phyloP scores from a whole-genome alignment of 129 eudicot genomes.

The Flaveria sonorensis region DNA sequence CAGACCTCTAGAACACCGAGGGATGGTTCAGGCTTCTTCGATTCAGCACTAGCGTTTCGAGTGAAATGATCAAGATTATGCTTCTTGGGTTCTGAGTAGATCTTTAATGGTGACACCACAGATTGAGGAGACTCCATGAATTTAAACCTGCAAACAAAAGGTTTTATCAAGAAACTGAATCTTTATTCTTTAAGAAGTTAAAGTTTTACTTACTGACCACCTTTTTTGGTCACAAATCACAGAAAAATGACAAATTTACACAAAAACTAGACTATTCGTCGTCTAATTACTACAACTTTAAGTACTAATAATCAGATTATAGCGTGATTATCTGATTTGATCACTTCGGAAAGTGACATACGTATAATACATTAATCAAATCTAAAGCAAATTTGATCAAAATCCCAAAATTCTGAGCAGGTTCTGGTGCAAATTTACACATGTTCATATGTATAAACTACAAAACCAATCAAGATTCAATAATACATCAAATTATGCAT shows the following conservation, averaged over 20 bases:
- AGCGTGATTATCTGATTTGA: not conserved
- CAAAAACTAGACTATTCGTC: too few relatives aligned
- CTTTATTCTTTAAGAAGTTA: not conserved
- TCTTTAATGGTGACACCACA: slow-evolving; percentile 87
- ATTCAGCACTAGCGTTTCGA: slow-evolving; percentile 34
- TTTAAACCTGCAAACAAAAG: slow-evolving; percentile 40
- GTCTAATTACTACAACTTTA: too few relatives aligned
- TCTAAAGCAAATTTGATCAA: slow-evolving; percentile 19
- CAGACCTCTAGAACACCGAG: slow-evolving; percentile 80
- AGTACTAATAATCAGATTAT: not conserved
- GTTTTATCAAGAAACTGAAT: not conserved
- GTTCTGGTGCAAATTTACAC: not conserved
- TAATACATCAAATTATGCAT: not conserved
- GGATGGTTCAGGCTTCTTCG: slow-evolving; percentile 42
- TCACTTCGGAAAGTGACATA: too few relatives aligned
- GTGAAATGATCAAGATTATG: slow-evolving; percentile 42
- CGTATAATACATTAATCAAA: not conserved
- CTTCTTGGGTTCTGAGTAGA: slow-evolving; percentile 56
- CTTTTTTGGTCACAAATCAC: not conserved
- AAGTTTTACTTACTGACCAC: not conserved
- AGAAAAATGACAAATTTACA: not conserved
- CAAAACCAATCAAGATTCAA: slow-evolving; percentile 2
- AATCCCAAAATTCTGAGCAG: slow-evolving; percentile 10
- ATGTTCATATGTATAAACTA: not conserved
- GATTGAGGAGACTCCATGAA: slow-evolving; percentile 97